These are phyloP conservation scores for Cornus florida DNA, from an alignment of 148 eudicot species.

Conservation along the genomic window DNA sequence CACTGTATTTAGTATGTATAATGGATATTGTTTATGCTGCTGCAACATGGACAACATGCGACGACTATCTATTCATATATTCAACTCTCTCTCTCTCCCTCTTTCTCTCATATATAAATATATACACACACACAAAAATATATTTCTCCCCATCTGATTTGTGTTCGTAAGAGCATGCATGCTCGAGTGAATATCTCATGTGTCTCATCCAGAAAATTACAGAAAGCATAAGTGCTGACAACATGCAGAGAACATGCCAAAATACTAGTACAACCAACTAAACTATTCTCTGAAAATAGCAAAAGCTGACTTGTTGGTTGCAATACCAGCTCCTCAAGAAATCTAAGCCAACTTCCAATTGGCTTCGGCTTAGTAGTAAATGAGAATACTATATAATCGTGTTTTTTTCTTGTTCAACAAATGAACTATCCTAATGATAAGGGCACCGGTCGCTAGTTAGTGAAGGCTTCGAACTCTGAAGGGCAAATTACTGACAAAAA, in stretches of 20 bases:
- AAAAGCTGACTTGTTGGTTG: too few species aligned
- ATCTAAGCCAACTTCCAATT: too few species aligned
- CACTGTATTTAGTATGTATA: not conserved
- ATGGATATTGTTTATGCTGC: not conserved
- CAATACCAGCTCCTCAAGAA: too few species aligned
- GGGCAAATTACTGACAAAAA: not conserved
- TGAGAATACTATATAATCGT: not conserved
- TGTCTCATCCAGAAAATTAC: not conserved
- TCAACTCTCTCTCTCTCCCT: too few species aligned
- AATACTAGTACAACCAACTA: not conserved
- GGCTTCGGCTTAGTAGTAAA: too few species aligned
- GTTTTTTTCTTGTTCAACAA: not conserved
- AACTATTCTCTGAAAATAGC: too few species aligned
- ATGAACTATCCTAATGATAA: not conserved
- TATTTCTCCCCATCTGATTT: too few species aligned
- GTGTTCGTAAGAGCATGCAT: not conserved
- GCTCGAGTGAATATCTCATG: not conserved
- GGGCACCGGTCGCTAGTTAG: not conserved
- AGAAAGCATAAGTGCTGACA: not conserved
- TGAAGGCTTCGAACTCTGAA: not conserved
- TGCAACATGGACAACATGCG: not conserved
- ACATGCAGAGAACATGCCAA: not conserved
- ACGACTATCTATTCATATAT: too few species aligned
- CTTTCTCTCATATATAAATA: too few species aligned
- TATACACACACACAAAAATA: too few species aligned